These are phyloP conservation scores for Solanum phureja DNA, from an alignment of 257 asterid genomes.

Conservation along the genomic window DNA sequence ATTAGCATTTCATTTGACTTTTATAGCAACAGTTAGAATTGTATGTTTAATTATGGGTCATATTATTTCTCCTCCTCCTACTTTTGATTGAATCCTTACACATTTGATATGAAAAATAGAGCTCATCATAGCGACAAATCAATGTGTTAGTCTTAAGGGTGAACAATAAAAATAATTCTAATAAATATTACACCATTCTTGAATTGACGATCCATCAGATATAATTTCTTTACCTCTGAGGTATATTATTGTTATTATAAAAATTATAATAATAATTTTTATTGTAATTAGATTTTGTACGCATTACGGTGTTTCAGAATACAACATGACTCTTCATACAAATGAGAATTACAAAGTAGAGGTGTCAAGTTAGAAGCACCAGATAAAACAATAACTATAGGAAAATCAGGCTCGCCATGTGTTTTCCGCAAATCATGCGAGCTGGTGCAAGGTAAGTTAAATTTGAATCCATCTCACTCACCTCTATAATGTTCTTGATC, in stretches of 20 bases:
- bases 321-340: neutral
- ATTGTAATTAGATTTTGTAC: neutral
- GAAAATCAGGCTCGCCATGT: neutral
- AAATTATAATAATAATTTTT: no score
- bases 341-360: neutral
- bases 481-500: neutral
- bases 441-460: neutral
- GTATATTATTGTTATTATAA: neutral
- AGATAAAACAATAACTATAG: no score
- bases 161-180: neutral
- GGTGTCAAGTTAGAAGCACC: neutral
- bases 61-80: neutral
- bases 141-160: neutral
- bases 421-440: neutral
- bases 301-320: neutral
- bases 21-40: neutral
- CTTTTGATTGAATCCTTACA: neutral
- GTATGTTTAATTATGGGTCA: neutral
- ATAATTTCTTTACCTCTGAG: neutral
- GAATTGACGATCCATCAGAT: neutral
- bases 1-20: no score
- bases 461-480: neutral
- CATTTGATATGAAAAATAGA: neutral
- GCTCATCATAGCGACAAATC: neutral
- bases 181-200: neutral